Percentiles rank a stretch among this genome's conserved stretches.
Evolutionary conservation across 2,329 filamentous ascomycete species (phyloP).

Genomic region (Fusarium brachygibbosum): DNA sequence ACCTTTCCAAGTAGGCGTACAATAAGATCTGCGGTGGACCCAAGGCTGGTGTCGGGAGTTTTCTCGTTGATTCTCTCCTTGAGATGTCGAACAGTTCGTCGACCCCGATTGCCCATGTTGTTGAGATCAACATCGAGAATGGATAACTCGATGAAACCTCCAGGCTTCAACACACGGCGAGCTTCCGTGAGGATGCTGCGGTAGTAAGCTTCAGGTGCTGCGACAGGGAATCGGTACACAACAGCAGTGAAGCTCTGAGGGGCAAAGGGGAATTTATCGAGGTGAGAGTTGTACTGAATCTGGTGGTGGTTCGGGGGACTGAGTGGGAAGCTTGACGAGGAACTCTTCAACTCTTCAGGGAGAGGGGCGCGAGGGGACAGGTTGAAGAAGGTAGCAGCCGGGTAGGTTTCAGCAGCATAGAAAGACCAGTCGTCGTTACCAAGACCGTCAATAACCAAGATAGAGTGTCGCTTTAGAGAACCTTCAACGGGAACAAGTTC

Average conservation of each 20-base stretch:
- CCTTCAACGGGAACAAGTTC: slow-evolving; percentile 67
- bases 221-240: slow-evolving; percentile 81
- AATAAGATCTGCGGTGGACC: slow-evolving; percentile 71
- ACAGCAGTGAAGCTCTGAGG: slow-evolving; percentile 81
- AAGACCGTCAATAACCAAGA: slow-evolving; percentile 84
- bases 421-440: slow-evolving; percentile 93
- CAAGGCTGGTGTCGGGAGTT: slow-evolving; percentile 71
- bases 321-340: slow-evolving; percentile 63
- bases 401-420: slow-evolving; percentile 85
- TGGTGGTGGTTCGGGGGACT: slow-evolving; percentile 81
- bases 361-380: slow-evolving; percentile 71
- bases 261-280: slow-evolving; percentile 79
- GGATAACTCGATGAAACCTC: slow-evolving; percentile 82
- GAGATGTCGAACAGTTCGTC: slow-evolving; percentile 76
- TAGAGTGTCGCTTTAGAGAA: slow-evolving; percentile 65
- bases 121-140: slow-evolving; percentile 84
- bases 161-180: slow-evolving; percentile 81
- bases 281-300: slow-evolving; percentile 74
- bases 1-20: slow-evolving; percentile 75
- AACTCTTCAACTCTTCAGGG: slow-evolving; percentile 59
- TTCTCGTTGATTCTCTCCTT: slow-evolving; percentile 77
- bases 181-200: slow-evolving; percentile 80
- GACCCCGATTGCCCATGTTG: slow-evolving; percentile 81
- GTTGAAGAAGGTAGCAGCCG: slow-evolving; percentile 81
- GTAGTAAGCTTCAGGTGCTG: slow-evolving; percentile 76